phyloP scores from a whole-genome alignment of 2,329 filamentous ascomycete species.

The Xylariales sp. region DNA sequence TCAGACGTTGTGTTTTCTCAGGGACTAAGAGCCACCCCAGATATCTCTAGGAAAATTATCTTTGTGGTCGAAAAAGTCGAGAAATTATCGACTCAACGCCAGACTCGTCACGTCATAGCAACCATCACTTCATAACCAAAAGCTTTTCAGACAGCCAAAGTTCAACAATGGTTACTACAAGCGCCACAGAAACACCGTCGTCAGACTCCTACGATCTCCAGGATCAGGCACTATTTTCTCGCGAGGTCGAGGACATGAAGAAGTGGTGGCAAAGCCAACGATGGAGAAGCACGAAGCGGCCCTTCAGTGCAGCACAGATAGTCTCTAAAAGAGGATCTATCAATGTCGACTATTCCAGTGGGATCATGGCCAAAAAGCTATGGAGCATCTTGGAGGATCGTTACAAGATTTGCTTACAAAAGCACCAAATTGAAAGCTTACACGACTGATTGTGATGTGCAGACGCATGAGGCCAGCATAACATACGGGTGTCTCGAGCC shows the following conservation, averaged over 20 bases:
- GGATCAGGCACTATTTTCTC: conserved; percentile 66
- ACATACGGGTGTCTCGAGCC: conserved; percentile 97
- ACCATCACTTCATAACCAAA: too few species aligned
- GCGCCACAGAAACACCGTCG: too few species aligned
- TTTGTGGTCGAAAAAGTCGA: too few species aligned
- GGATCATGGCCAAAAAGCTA: conserved; percentile 85
- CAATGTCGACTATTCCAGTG: conserved; percentile 88
- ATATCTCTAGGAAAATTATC: too few species aligned
- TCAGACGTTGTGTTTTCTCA: too few species aligned
- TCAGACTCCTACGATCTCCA: too few species aligned
- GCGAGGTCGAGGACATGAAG: conserved; percentile 85
- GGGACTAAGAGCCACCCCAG: too few species aligned
- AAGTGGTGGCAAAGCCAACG: conserved; percentile 89
- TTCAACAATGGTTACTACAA: too few species aligned
- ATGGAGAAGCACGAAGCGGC: conserved; percentile 89
- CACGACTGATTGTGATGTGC: too few species aligned
- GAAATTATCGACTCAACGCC: too few species aligned
- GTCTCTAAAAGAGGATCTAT: conserved; percentile 91
- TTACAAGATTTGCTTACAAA: conserved; percentile 62
- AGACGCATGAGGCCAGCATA: conserved; percentile 83
- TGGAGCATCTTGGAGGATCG: conserved; percentile 85
- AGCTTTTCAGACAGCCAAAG: too few species aligned
- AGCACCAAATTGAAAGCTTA: not conserved
- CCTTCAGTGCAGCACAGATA: conserved; percentile 95
- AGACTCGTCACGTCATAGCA: too few species aligned